A percentile compares a stretch with the other conserved stretches of the same genome.
Conservation (phyloP, 305 asterid species). For the Plantago lanceolata region DNA sequence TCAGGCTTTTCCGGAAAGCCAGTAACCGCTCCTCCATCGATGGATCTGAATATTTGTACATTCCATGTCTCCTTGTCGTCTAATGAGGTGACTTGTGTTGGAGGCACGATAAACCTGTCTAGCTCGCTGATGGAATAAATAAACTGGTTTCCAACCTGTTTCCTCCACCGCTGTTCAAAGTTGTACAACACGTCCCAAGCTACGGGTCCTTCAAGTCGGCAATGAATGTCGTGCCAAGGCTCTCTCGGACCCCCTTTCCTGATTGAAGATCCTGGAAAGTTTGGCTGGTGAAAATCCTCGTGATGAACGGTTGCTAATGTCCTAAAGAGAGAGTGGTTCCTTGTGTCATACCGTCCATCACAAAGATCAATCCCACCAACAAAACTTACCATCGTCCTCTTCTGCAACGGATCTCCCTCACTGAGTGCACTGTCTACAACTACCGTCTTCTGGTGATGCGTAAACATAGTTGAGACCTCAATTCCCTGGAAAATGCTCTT, state of each 20-base stretch:
- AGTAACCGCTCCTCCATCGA: constrained; percentile 64
- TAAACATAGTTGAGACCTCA: constrained; percentile 64
- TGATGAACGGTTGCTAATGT: constrained; percentile 51
- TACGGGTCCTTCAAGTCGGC: constrained; percentile 71
- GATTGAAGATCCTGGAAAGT: constrained; percentile 60
- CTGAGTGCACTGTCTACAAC: constrained; percentile 45
- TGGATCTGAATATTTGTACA: constrained; percentile 79
- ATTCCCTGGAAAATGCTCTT: constrained; percentile 55
- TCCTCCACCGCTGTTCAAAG: constrained; percentile 82
- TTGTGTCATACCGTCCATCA: no score
- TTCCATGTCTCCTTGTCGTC: constrained; percentile 64
- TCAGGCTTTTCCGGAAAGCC: constrained; percentile 52
- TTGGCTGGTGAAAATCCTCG: constrained; percentile 81
- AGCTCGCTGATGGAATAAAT: constrained; percentile 42
- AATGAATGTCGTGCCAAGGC: constrained; percentile 88
- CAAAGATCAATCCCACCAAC: no score
- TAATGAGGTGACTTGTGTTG: constrained; percentile 30
- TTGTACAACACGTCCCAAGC: constrained; percentile 88
- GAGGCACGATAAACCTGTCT: constrained; percentile 35
- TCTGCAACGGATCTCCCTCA: constrained; percentile 14
- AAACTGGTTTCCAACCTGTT: constrained; percentile 45
- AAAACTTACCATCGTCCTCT: constrained; percentile 49
- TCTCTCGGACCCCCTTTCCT: constrained; percentile 75
- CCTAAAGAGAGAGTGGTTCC: constrained; percentile 52
- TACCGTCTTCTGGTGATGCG: constrained; percentile 79